Conservation (phyloP, 2,329 filamentous ascomycete species). For the Dothidotthia symphoricarpi region DNA sequence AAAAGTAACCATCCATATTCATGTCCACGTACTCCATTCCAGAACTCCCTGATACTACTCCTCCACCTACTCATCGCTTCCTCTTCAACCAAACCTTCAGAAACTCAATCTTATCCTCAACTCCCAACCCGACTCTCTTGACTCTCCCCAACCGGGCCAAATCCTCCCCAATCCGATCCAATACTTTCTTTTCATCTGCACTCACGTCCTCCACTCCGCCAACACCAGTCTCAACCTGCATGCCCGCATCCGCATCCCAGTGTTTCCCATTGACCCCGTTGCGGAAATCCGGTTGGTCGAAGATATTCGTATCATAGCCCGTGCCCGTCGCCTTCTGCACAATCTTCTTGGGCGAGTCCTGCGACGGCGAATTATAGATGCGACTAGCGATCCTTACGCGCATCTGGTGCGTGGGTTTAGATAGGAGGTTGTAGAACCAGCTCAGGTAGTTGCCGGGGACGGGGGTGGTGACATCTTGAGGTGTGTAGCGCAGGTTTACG, state of each 20-base stretch:
- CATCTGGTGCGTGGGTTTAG: conserved; percentile 82
- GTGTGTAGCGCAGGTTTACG: conserved; percentile 83
- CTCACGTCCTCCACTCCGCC: conserved; percentile 19
- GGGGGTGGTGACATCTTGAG: conserved; percentile 86
- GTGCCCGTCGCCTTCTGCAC: conserved; percentile 15
- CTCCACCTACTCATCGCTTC: conserved; percentile 16
- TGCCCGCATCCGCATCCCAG: conserved; percentile 13
- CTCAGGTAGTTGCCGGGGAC: conserved; percentile 69
- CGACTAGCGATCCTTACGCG: conserved; percentile 84
- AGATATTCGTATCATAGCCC: conserved; percentile 36
- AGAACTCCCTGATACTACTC: no score
- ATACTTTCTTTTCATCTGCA: conserved; percentile 60
- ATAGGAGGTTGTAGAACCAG: conserved; percentile 85
- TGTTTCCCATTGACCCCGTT: conserved; percentile 16
- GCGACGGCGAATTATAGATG: conserved; percentile 47
- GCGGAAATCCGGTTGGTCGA: conserved; percentile 28
- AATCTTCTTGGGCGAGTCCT: conserved; percentile 17
- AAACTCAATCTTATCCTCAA: conserved; percentile 81
- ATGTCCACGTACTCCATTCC: no score
- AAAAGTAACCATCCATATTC: no score
- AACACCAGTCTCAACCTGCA: conserved; percentile 14
- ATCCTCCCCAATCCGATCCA: conserved; percentile 80
- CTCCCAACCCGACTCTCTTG: conserved; percentile 80
- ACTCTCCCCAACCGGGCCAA: conserved; percentile 84
- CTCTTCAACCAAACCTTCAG: conserved; percentile 65